Evolutionary conservation across 805 yeast species (phyloP), one percentile per base, ranked within the genome.

Genomic region (Danielia reshetovae): DNA sequence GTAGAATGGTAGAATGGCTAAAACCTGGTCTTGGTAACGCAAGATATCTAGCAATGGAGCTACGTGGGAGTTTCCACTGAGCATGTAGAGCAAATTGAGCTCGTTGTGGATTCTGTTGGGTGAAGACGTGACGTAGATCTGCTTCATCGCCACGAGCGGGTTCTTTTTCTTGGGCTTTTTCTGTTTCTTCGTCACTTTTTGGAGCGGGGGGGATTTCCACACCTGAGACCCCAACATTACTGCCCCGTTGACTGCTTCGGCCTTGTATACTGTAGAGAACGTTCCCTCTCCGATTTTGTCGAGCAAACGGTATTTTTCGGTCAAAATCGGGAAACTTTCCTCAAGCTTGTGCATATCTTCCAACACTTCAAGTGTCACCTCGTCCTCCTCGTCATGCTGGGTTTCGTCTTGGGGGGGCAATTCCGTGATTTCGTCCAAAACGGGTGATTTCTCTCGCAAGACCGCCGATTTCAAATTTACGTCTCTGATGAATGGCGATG

Each of bases 91-190:
- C 30, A 93, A 63, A 44, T 81, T 81, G 43, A 93, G 72, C 58
- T 93, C 99, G 56, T 89, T 89, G 48, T 76, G 79, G 28, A 93
- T 90, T 59, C 99, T 74, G 43, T 78, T 81, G 0, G 97, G 97
- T 6, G 97, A 87, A 1, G 96, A 85, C 0, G 98, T 93, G 14
- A 89, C 97, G 57, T 90, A 89, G 30, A 93, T 87, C 51, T 93
- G 77, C 56, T 93, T 93, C 46, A 93, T 67, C 2, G 99, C 99
- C 38, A 93, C 97, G 33, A 68, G 56, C 29, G 68, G 69, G 46
- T 55, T 68, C 43, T 58, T 65, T 39, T 48, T 46, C 26, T 42
- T 51, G 3, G 55, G 48, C 24, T 35, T 40, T 19, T 32, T 24
- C 18, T 32, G 34, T 17, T 34, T 18, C 14, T 37, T 28, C 3